Base-by-base conservation (phyloP, 768 basidiomycete species). In the Naganishia vaughanmartiniae region DNA sequence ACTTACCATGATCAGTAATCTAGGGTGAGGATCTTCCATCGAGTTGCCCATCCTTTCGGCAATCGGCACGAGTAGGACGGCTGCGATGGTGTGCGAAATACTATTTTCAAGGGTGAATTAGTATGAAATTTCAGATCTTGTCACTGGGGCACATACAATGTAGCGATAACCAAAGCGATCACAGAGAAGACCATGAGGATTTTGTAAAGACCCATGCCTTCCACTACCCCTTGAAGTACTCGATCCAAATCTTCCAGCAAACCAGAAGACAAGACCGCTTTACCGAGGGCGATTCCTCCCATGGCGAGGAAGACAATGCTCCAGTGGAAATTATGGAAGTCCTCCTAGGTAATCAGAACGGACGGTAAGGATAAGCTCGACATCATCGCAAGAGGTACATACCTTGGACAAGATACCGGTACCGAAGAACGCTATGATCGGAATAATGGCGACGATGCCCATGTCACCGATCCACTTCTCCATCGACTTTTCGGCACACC, bases 31-130 rank as follows among this genome's bases (percentile, higher is more conserved):
- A 9, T 84, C 85, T 0, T 87, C 87, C 55, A 97, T 84, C 57
- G 86, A 90, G n/a, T 84, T 82, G 10, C 93, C 96, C 24, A 98
- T 90, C 82, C 92, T 87, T 72, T 89, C 87, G 9, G 95, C 96
- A 72, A 99, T 95, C 30, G 96, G 96, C 21, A 96, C 94, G n/a
- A 98, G 87, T 24, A 99, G 86, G 28, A 98, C 91, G 68, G 90
- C 92, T 1, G 96, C 94, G 77, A 99, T 96, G 15, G 94, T 94
- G 82, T 95, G 96, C 79, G 92, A 94, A 81, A 99, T 97, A 82
- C 79, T 80, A 54, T 56, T 15, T 46, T 93, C 92, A 0, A 93
- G 93, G n/a, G 90, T 93, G 70, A 93, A 86, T 51, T 6, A 51
- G n/a, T 30, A 10, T 21, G 14, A 21, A 34, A 19, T 48, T 34